Evolutionary conservation across 306 rosid genomes (phyloP), one percentile per base, ranked within the genome.

Genomic region (Leucaena leucocephala): DNA sequence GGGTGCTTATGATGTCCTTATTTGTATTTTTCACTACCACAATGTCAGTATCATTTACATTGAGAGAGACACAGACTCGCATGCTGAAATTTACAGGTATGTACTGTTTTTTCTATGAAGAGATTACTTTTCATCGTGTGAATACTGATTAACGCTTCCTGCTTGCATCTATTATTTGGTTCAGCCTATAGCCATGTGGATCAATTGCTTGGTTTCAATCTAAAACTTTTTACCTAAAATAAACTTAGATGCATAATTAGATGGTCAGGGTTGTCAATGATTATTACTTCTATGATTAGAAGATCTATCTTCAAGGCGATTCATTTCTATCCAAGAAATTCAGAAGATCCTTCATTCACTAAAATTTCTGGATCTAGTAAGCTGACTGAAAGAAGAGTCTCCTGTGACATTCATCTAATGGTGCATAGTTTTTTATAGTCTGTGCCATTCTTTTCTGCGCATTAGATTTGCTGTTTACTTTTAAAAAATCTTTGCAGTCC

Each of bases 71-170:
- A 70, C 99, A 96, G 86, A 93, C 97, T 63, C 96, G 99, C 58
- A 96, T 96, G 99, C 95, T 96, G 92, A 96, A 93, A 85, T 96
- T 96, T 83, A 96, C 99, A 59, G 98, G 99, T 95, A 72, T 73
- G 87, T 61, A 43, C 71, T 49, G 75, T 74, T 71, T 68, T 19
- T 46, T 63, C 75, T 76, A 43, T 73, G 14, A 54, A 76, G 36
- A 58, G 63, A 44, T 40, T 61, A 57, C 69, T 72, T 72, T 76
- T 71, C 65, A 4, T 40, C 15, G 2, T 76, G 57, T 57, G 22
- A 59, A 46, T 79, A 65, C 65, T 75, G 65, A n/a, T 66, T 69
- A 21, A 43, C 48, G 49, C 45, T 61, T 50, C 70, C 42, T 82
- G 62, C 50, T 55, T 64, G 63, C 57, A 78, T 70, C 75, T 74